A percentile compares a stretch with the other conserved stretches of the same genome.
Conservation (phyloP, 108 stramenopile genomes). For the Skeletonema costatum region DNA sequence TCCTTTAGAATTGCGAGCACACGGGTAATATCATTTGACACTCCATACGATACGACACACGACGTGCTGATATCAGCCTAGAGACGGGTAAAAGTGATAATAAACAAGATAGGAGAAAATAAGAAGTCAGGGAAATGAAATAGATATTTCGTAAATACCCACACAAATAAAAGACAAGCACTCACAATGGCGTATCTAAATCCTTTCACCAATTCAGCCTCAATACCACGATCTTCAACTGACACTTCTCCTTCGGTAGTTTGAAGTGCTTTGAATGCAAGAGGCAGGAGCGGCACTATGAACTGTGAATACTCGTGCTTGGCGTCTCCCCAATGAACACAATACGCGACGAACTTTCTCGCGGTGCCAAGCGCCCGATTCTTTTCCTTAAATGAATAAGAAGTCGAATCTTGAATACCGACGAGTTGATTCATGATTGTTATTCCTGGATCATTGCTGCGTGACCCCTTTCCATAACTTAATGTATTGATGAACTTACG, state of each 20-base stretch:
- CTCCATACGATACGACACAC: conserved; percentile 69
- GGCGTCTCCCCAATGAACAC: conserved; percentile 81
- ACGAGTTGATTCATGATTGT: conserved; percentile 63
- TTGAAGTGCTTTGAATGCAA: conserved; percentile 78
- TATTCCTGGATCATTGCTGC: conserved; percentile 54
- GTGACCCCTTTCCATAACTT: conserved; percentile 8
- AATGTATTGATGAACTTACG: conserved; percentile 51
- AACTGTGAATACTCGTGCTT: conserved; percentile 79
- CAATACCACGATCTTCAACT: conserved; percentile 71
- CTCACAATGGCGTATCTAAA: conserved; percentile 72
- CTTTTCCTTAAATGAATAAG: conserved; percentile 62
- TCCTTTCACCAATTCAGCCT: conserved; percentile 83
- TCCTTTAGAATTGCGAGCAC: conserved; percentile 59
- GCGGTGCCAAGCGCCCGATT: conserved; percentile 79
- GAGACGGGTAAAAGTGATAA: background rate
- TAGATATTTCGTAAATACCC: background rate
- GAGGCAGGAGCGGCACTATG: conserved; percentile 77
- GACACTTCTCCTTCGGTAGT: conserved; percentile 57
- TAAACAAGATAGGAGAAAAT: background rate
- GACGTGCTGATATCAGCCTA: conserved; percentile 68
- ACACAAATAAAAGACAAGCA: background rate
- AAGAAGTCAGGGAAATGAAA: background rate
- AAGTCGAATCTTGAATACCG: conserved; percentile 33
- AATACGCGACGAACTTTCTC: conserved; percentile 82
- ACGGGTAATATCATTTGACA: conserved; percentile 57